These are phyloP conservation scores for Trichoderma aggressivum DNA, from an alignment of 2,329 filamentous ascomycete genomes.

Conservation along the genomic window DNA sequence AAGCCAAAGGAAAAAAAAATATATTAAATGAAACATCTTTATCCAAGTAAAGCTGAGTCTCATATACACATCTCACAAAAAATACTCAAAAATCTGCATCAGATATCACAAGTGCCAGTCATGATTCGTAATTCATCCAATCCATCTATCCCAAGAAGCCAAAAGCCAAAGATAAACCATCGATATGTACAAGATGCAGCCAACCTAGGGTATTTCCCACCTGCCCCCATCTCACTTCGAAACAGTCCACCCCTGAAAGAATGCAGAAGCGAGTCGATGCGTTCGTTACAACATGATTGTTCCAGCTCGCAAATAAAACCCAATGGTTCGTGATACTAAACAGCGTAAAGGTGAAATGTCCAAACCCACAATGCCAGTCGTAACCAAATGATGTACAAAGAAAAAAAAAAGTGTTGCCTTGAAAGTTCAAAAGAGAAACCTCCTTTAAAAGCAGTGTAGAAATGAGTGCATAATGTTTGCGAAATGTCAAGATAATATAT, in stretches of 20 bases:
- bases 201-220: not conserved
- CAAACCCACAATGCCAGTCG: not conserved
- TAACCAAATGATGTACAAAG: not conserved
- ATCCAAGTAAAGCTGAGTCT: not conserved
- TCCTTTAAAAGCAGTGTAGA: not conserved
- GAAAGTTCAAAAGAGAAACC: not conserved
- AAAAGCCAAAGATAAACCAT: too few species aligned
- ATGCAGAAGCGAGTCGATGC: not conserved
- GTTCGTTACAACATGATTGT: not conserved
- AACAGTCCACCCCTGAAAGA: not conserved
- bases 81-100: not conserved
- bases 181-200: not conserved
- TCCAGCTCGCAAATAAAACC: not conserved
- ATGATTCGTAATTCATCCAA: conserved; percentile 10
- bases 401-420: not conserved
- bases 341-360: not conserved
- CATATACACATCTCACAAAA: not conserved
- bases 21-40: too few species aligned
- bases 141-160: not conserved
- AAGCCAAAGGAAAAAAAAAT: not conserved
- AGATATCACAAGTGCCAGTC: not conserved
- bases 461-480: not conserved
- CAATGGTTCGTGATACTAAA: not conserved
- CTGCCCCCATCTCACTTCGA: not conserved
- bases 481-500: not conserved